phyloP scores from a whole-genome alignment of 345 rosid genomes.

The Trapa incisa region DNA sequence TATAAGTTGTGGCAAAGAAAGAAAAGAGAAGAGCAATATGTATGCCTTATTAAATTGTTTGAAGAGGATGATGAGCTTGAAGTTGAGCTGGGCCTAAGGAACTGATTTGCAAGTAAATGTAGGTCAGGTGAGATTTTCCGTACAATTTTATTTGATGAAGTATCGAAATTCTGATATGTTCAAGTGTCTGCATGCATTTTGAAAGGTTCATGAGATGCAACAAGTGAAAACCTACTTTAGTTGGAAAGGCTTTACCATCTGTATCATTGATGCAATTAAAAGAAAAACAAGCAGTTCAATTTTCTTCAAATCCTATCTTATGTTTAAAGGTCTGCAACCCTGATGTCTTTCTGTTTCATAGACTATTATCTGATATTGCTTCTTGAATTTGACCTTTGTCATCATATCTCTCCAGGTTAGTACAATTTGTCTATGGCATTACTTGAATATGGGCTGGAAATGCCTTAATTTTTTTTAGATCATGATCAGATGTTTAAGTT shows the following conservation, averaged over 20 bases:
- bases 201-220: too few relatives aligned
- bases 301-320: too few relatives aligned
- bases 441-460: background rate
- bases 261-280: too few relatives aligned
- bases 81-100: slow-evolving; percentile 87
- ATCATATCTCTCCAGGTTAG: background rate
- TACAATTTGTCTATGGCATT: background rate
- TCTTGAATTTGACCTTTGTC: background rate
- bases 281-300: too few relatives aligned
- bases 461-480: background rate
- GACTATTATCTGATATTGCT: background rate
- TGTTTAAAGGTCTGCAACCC: too few relatives aligned
- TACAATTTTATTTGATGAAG: background rate
- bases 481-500: background rate
- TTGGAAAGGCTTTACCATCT: too few relatives aligned
- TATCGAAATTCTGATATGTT: background rate
- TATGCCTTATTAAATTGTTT: slow-evolving; percentile 79
- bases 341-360: background rate
- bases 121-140: slow-evolving; percentile 11
- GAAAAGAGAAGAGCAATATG: slow-evolving; percentile 95
- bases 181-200: too few relatives aligned
- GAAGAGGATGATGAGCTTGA: slow-evolving; percentile 99
- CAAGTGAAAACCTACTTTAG: too few relatives aligned
- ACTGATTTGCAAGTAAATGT: slow-evolving; percentile 24
- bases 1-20: slow-evolving; percentile 92